Conservation (phyloP, 2,329 filamentous ascomycete genomes). For the Alternaria conjuncta region DNA sequence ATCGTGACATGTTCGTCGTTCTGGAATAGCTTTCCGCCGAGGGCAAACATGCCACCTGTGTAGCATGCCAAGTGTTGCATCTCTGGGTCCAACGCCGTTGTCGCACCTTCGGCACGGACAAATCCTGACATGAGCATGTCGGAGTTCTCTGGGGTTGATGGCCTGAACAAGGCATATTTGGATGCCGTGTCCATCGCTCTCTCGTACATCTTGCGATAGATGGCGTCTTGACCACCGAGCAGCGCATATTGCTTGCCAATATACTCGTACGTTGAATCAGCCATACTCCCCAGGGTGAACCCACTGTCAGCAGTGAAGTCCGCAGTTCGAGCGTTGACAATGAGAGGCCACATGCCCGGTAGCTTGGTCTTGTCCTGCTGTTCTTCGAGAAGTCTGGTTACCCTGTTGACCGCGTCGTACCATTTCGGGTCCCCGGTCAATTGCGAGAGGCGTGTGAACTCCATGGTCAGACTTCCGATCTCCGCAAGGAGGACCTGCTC, state of each 20-base stretch:
- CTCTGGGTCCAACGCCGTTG: conserved; percentile 54
- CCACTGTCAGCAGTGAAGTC: conserved; percentile 51
- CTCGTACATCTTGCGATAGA: conserved; percentile 65
- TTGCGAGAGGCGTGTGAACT: conserved; percentile 56
- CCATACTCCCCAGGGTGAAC: conserved; percentile 47
- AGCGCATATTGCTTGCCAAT: conserved; percentile 47
- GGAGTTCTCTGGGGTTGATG: conserved; percentile 55
- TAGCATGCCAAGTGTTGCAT: conserved; percentile 67
- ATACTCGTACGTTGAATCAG: conserved; percentile 50
- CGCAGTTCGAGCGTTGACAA: conserved; percentile 49
- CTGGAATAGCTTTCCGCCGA: conserved; percentile 64
- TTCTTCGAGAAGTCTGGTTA: conserved; percentile 51
- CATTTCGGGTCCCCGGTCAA: conserved; percentile 54
- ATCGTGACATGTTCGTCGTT: conserved; percentile 62
- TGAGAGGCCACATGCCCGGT: conserved; percentile 57
- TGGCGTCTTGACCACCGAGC: conserved; percentile 53
- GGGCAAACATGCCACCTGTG: conserved; percentile 66
- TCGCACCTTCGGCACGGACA: conserved; percentile 44
- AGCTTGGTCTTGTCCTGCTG: conserved; percentile 53
- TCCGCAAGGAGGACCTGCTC: conserved; percentile 54
- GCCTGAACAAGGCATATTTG: conserved; percentile 56
- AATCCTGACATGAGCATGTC: conserved; percentile 57
- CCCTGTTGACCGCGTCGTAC: conserved; percentile 55
- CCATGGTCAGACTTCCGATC: conserved; percentile 56
- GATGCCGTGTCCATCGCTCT: conserved; percentile 52